phyloP scores from a whole-genome alignment of 345 rosid species.

The Bretschneidera sinensis region DNA sequence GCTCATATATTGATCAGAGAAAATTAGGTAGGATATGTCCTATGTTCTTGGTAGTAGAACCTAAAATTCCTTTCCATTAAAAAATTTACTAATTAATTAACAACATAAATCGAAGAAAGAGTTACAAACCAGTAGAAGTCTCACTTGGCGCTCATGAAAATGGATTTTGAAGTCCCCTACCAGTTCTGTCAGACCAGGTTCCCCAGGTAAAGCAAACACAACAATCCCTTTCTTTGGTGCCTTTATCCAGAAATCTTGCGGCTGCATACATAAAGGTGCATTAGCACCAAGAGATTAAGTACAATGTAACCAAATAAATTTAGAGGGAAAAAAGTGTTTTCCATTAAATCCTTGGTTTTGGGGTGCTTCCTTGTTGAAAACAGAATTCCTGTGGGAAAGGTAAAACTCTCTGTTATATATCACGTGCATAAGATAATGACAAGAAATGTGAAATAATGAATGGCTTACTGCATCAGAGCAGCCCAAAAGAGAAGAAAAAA shows the following conservation, averaged over 20 bases:
- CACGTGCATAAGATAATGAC: constrained; percentile 1
- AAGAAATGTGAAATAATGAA: background rate
- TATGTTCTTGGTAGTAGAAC: background rate
- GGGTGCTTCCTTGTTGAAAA: constrained; percentile 78
- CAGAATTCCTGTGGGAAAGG: constrained; percentile 49
- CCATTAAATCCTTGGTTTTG: constrained; percentile 79
- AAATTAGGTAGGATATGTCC: background rate
- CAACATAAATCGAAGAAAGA: background rate
- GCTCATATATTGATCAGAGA: background rate
- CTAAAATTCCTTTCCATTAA: background rate
- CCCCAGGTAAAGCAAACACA: constrained; percentile 92
- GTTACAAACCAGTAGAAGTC: constrained; percentile 78
- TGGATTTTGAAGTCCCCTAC: constrained; percentile 84
- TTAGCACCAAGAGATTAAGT: background rate
- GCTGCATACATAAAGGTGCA: constrained; percentile 37
- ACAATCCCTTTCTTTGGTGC: constrained; percentile 85
- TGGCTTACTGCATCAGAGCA: background rate
- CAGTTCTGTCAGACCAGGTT: constrained; percentile 84
- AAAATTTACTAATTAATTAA: background rate
- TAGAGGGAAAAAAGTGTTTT: constrained; percentile 20
- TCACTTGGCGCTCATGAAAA: constrained; percentile 86
- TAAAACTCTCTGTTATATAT: constrained; percentile 9
- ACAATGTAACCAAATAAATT: constrained; percentile 6
- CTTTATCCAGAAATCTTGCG: constrained; percentile 90
- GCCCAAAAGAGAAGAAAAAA: background rate